Conservation (phyloP, 1,284 basidiomycete genomes). For the Butyriboletus appendiculatus region DNA sequence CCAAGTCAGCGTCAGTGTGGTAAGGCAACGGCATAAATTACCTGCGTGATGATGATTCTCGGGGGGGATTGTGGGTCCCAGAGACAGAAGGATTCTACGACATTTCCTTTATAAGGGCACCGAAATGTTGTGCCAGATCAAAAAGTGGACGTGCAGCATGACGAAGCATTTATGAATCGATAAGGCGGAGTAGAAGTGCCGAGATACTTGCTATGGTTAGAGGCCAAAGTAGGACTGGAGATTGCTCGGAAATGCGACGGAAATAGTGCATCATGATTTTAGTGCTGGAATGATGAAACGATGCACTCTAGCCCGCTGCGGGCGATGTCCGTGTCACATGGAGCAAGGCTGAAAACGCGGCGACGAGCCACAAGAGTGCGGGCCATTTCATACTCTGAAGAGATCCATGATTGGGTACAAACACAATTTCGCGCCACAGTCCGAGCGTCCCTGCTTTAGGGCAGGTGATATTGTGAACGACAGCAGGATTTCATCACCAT, state of each 20-base stretch:
- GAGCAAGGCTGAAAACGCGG: conserved; percentile 16
- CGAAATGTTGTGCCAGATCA: conserved; percentile 23
- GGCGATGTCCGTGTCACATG: conserved; percentile 9
- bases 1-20: conserved; percentile 15
- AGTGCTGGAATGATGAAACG: conserved; percentile 17
- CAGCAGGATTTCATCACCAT: conserved; percentile 18
- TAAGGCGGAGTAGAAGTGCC: conserved; percentile 32
- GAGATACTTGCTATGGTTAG: conserved; percentile 18
- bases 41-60: conserved; percentile 34
- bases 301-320: conserved; percentile 7
- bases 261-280: conserved; percentile 27
- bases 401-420: conserved; percentile 1
- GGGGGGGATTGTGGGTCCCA: conserved; percentile 38
- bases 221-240: conserved; percentile 19
- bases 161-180: conserved; percentile 28
- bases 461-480: conserved; percentile 30
- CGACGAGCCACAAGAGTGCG: neutral
- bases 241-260: conserved; percentile 29
- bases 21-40: conserved; percentile 23
- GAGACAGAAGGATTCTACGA: conserved; percentile 15
- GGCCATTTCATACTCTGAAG: conserved; percentile 19
- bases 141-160: conserved; percentile 16
- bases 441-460: conserved; percentile 33
- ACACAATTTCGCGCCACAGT: conserved; percentile 27
- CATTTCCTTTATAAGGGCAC: conserved; percentile 36